Evolutionary conservation across 2,329 filamentous ascomycete species (phyloP).

Genomic region (Pseudogymnoascus sp.): DNA sequence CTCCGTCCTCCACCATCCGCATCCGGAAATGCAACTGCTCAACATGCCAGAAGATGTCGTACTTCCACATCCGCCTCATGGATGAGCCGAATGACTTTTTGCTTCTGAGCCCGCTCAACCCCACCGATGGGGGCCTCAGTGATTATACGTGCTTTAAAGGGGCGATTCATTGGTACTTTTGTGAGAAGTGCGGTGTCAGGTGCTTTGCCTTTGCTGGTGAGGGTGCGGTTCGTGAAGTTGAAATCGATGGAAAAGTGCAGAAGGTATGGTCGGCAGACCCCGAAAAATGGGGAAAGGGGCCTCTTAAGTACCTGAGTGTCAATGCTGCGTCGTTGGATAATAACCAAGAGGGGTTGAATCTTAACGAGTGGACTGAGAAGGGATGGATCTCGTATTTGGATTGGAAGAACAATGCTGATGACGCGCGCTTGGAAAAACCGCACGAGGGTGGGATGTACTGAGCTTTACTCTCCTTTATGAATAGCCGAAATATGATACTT

Average conservation of each 20-base stretch:
- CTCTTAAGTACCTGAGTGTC: conserved; percentile 30
- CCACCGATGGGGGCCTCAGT: conserved; percentile 30
- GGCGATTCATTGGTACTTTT: conserved; percentile 38
- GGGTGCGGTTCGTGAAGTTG: conserved; percentile 23
- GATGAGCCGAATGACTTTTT: conserved; percentile 37
- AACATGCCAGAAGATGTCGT: conserved; percentile 41
- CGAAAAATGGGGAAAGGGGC: conserved; percentile 24
- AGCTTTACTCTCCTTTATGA: background rate
- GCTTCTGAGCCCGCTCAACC: conserved; percentile 36
- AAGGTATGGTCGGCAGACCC: conserved; percentile 28
- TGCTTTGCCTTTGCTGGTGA: conserved; percentile 36
- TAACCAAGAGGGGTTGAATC: conserved; percentile 32
- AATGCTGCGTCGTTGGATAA: conserved; percentile 34
- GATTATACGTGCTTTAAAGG: conserved; percentile 34
- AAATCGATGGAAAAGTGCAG: conserved; percentile 15
- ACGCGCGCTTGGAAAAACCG: conserved; percentile 18
- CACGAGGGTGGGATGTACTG: conserved; percentile 24
- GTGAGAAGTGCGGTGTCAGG: conserved; percentile 38
- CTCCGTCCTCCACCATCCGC: conserved; percentile 24
- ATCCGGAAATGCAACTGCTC: conserved; percentile 40
- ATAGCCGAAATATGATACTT: background rate
- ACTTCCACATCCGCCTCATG: conserved; percentile 39
- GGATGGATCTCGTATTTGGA: conserved; percentile 28
- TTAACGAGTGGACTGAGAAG: conserved; percentile 32
- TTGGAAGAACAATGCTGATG: conserved; percentile 13